Conservation (phyloP, 345 rosid genomes). For the Lepidium didymum region DNA sequence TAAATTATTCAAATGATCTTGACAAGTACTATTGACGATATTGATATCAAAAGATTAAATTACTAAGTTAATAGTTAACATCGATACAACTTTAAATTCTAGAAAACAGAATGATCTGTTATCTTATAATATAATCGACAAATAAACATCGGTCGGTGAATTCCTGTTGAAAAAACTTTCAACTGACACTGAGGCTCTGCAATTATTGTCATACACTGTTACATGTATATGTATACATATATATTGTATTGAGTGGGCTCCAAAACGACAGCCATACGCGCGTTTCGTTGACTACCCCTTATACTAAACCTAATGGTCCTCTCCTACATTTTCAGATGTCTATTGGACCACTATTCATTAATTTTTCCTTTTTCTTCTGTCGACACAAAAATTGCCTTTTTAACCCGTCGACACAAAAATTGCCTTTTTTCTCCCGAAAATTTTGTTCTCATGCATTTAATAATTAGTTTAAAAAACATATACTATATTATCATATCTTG, state of each 20-base stretch:
- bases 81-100: too few relatives aligned
- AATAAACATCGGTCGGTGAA: slow-evolving; percentile 25
- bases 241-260: slow-evolving; percentile 11
- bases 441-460: too few relatives aligned
- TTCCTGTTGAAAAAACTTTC: background rate
- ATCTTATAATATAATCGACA: background rate
- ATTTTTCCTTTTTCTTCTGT: background rate
- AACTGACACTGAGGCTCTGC: background rate
- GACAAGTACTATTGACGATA: too few relatives aligned
- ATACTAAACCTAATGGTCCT: slow-evolving; percentile 9
- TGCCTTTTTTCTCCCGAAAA: background rate
- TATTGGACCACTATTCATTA: slow-evolving; percentile 16
- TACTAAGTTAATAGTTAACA: too few relatives aligned
- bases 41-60: too few relatives aligned
- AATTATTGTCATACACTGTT: slow-evolving; percentile 17
- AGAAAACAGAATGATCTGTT: too few relatives aligned
- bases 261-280: slow-evolving; percentile 22
- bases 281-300: slow-evolving; percentile 29
- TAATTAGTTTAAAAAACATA: too few relatives aligned
- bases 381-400: background rate
- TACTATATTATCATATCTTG: too few relatives aligned
- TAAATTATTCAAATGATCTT: too few relatives aligned
- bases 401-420: background rate
- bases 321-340: slow-evolving; percentile 19
- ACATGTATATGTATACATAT: slow-evolving; percentile 2